Evolutionary conservation across 768 basidiomycete genomes (phyloP), one percentile per base, ranked within the genome.

Genomic region (Phanerodontia chrysosporium): DNA sequence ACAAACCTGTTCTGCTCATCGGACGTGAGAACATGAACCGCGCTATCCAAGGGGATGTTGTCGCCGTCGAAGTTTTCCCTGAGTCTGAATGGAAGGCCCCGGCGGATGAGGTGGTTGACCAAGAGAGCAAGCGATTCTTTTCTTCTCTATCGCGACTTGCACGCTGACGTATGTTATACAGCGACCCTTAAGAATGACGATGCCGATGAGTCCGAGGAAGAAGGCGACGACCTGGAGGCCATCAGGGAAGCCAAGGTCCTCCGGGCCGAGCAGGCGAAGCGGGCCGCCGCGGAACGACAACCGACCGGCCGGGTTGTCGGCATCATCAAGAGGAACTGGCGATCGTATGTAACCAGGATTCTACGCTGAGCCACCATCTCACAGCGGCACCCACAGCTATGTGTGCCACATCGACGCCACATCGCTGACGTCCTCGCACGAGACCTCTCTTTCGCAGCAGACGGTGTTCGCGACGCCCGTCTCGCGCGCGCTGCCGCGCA

Each of bases 11-110:
- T 9, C 79, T 98, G 1, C 78, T 99, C 4, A 80, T 92, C 29
- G 95, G 95, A 0, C 80, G 95, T 28, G 89, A 95, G 72, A 87
- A 93, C 61, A 97, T 98, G 90, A 99, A 99, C 69, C 85, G 97
- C 18, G 87, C 95, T 0, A 91, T 98, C 10, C 82, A 96, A 32
- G 95, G 97, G 1, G 97, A 99, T 66, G 74, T 96, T 13, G 95
- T 99, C 0, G 93, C 86, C 0, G 85, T 99, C 10, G 87, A 98
- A 70, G 76, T 99, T 0, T 90, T 98, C 61, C 80, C 86, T 10
- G 85, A 95, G 72, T 81, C 75, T 2, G 89, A 98, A 64, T 99
- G 97, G 97, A 93, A 89, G 70, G 87, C 92, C 1, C 89, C 94
- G 6, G 86, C 85, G 1, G 89, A 97, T 63, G 92, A 96, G 67